Evolutionary conservation across 768 basidiomycete genomes (phyloP), one percentile per base, ranked within the genome.

Genomic region (Hygrocybe punicea): DNA sequence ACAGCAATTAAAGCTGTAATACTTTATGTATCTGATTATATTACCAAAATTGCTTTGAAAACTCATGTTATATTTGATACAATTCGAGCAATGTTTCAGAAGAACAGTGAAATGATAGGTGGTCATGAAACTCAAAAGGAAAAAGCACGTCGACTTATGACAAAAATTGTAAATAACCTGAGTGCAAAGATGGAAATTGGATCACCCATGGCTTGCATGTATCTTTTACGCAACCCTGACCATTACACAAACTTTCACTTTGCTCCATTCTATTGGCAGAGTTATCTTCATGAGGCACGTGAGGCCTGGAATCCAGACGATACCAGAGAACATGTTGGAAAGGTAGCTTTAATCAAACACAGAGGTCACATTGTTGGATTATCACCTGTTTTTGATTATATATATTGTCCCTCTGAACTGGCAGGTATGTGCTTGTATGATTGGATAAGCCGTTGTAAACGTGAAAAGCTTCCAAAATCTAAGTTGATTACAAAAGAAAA

Each of bases 1-100:
- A 76, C 75, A 14, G 67, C 70, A 1, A 63, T 78, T 1, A 72
- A 72, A 29, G 66, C 68, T 11, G 62, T 71, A 3, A 60, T 70
- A 1, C 56, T 63, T 14, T 73, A 76, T 64, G 62, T 75, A 0
- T 68, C 73, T 9, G 72, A 77, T 57, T 77, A 76, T 54, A 65
- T 76, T 7, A 72, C 72, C 0, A 77, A 78, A 57, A 33, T 58
- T 1, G 25, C 53, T 3, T 40, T 76, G 6, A 75, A 73, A 42
- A 76, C 72, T 2, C 51, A 74, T 61, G 69, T 11, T 29, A 65
- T 74, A 13, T 73, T 76, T 63, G 67, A 72, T 17, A 51, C 64
- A 14, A 61, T 73, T 10, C 39, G 53, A 5, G 53, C 29, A 9
- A 59, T 71, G 9, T 67, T 70, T 58, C 36, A 60, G 3, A 67